Base-by-base conservation (phyloP, 1,139 yeast species). In the Saccharomycopsis crataegensis region DNA sequence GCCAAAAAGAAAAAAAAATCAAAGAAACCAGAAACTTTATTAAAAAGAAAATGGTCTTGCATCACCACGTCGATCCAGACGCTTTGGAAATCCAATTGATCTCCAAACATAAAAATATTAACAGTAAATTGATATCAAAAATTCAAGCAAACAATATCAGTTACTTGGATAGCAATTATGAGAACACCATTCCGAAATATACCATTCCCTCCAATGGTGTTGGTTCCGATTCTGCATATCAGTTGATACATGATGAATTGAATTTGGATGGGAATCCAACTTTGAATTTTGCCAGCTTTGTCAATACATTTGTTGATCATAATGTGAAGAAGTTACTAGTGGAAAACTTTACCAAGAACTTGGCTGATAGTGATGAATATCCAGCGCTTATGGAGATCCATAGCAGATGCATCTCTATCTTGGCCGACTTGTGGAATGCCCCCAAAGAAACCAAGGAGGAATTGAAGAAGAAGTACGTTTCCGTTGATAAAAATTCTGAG, bases 311-410 rank as follows among this genome's bases (percentile, higher is more conserved):
- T 59, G 67, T 83, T 46, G 79, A 80, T 56, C 80, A 76, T 3
- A 67, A 67, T 42, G 78, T 83, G 1, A 62, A 66, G 46, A 74
- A 74, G 61, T 74, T 90, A 60, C 77, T 83, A 55, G 55, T 67
- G 36, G 91, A 86, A 64, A 89, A 90, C 67, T 64, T 88, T 58
- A 84, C 88, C 61, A 90, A 90, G 75, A 90, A 90, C 69, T 73
- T 90, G 65, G 96, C 96, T 9, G 97, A 90, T 69, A 85, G 86
- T 62, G 96, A 90, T 67, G 97, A 90, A 72, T 90, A 90, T 67
- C 97, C 97, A 8, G 85, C 91, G 47, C 69, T 90, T 68, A 75
- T 88, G 64, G 93, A 85, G 57, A 67, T 87, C 60, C 96, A 91
- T 61, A 77, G 82, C 59, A 79, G 96, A 61, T 89, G 96, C 70